Evolutionary conservation across 257 asterid species (phyloP).

Genomic region (Solanum tarapatanum): DNA sequence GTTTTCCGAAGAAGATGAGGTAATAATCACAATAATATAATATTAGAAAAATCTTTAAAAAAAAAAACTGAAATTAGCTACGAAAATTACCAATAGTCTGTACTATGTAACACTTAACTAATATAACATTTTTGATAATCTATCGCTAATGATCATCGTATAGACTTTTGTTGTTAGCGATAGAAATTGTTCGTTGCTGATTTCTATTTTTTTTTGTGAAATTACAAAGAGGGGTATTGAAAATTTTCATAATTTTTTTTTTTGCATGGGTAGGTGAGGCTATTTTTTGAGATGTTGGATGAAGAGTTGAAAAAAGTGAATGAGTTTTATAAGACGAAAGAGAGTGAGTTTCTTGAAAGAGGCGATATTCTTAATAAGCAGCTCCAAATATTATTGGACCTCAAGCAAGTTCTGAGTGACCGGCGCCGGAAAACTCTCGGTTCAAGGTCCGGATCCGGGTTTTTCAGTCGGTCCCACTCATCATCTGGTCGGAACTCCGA

Average conservation of each 20-base stretch:
- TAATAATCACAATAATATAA: not conserved
- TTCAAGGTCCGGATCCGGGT: constrained; percentile 9
- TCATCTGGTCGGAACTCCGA: constrained; percentile 29
- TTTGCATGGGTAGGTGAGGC: constrained; percentile 32
- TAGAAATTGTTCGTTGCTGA: not conserved
- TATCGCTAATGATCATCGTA: not conserved
- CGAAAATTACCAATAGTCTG: not conserved
- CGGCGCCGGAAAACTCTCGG: constrained; percentile 33
- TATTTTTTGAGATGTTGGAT: constrained; percentile 56
- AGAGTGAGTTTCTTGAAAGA: constrained; percentile 66
- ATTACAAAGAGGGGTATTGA: not conserved
- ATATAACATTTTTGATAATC: not conserved
- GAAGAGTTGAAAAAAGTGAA: constrained; percentile 76
- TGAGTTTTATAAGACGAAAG: constrained; percentile 58
- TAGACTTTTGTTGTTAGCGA: not conserved
- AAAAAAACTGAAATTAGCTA: not conserved
- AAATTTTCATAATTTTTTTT: not conserved
- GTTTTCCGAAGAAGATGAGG: constrained; percentile 86
- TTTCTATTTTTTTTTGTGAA: not conserved
- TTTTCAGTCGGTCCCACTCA: constrained; percentile 23
- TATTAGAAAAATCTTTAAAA: not conserved
- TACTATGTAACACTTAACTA: not conserved
- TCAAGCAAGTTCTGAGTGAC: constrained; percentile 41
- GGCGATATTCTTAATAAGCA: constrained; percentile 65
- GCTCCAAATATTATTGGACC: constrained; percentile 58